These are phyloP conservation scores for Neurospora terricola DNA, from an alignment of 495 filamentous ascomycete genomes.

Conservation along the genomic window DNA sequence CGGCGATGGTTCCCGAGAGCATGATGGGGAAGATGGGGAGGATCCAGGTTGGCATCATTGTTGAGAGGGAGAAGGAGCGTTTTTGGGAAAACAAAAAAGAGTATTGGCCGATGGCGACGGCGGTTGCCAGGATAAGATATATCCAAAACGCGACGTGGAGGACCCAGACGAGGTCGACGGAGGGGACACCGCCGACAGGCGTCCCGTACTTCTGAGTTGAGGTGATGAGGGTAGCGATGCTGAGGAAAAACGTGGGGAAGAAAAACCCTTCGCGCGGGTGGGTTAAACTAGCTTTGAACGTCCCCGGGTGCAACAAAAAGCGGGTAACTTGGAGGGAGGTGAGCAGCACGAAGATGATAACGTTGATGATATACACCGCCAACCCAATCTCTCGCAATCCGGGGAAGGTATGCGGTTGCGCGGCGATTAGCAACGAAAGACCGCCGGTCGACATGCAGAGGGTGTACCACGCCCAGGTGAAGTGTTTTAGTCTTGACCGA, in stretches of 20 bases:
- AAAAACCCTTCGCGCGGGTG: constrained; percentile 60
- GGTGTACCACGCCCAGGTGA: constrained; percentile 68
- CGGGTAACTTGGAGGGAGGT: constrained; percentile 42
- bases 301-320: constrained; percentile 45
- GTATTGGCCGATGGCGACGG: constrained; percentile 43
- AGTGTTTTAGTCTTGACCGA: too few relatives aligned
- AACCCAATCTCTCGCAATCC: constrained; percentile 52
- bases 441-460: constrained; percentile 61
- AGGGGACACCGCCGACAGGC: constrained; percentile 21
- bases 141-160: constrained; percentile 44
- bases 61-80: constrained; percentile 25
- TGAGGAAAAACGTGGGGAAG: constrained; percentile 58
- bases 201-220: constrained; percentile 50
- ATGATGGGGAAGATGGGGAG: constrained; percentile 49
- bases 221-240: constrained; percentile 52
- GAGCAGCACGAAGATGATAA: constrained; percentile 47
- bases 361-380: constrained; percentile 52
- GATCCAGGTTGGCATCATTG: constrained; percentile 48
- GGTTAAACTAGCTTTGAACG: constrained; percentile 42
- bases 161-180: constrained; percentile 27
- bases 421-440: constrained; percentile 49
- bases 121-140: constrained; percentile 35
- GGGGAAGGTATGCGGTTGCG: constrained; percentile 47
- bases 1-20: constrained; percentile 43
- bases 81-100: constrained; percentile 35